phyloP scores from a whole-genome alignment of 805 yeast species.

The Candida coquimbonensis region DNA sequence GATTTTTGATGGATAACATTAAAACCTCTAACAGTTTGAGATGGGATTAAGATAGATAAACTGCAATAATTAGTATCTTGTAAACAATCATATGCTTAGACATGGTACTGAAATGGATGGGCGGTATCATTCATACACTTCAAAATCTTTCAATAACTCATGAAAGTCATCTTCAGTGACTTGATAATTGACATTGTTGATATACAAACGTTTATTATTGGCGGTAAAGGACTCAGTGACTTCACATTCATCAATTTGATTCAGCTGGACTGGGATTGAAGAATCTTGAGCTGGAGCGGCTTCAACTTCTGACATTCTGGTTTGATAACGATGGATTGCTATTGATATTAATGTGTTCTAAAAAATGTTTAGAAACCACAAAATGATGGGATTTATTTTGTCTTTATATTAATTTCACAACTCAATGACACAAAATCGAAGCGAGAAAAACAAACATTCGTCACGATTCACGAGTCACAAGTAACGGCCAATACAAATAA shows the following conservation, averaged over 20 bases:
- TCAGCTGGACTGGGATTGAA: background rate
- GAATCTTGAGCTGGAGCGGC: background rate
- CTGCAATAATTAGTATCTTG: slow-evolving; percentile 8
- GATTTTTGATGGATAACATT: slow-evolving; percentile 35
- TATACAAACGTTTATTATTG: slow-evolving; percentile 35
- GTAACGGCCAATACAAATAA: too few species aligned
- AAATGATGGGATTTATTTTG: background rate
- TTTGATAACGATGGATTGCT: too few species aligned
- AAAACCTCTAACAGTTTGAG: slow-evolving; percentile 43
- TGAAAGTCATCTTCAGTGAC: slow-evolving; percentile 48
- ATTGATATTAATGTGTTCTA: too few species aligned
- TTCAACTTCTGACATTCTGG: background rate
- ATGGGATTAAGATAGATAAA: slow-evolving; percentile 43
- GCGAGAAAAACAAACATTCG: too few species aligned
- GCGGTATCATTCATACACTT: slow-evolving; percentile 32
- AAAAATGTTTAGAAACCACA: background rate
- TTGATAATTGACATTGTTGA: slow-evolving; percentile 46
- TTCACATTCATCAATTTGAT: background rate
- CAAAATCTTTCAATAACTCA: slow-evolving; percentile 35
- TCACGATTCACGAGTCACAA: too few species aligned
- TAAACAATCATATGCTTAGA: background rate
- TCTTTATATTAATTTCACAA: too few species aligned
- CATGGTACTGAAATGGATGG: too few species aligned
- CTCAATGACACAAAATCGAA: background rate
- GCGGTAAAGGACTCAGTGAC: slow-evolving; percentile 1